Evolutionary conservation across 257 asterid genomes (phyloP).

Genomic region (Coffea eugenioides): DNA sequence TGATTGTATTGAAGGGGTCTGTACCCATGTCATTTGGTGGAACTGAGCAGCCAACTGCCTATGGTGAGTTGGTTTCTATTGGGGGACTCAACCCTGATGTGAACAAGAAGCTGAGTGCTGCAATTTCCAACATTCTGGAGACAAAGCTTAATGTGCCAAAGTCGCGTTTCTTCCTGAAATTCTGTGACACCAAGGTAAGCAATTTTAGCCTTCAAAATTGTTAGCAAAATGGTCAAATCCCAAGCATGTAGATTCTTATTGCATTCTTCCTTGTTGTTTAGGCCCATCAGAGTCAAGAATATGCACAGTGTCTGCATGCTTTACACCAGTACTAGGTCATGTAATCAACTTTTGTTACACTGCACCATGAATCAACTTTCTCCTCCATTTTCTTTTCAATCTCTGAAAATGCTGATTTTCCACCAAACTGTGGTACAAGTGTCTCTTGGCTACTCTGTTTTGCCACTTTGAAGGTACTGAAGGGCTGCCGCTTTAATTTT

Average conservation of each 20-base stretch:
- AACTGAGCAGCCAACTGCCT: constrained; percentile 87
- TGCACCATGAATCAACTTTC: constrained; percentile 27
- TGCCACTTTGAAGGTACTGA: neutral
- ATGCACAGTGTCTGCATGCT: constrained; percentile 92
- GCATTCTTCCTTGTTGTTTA: constrained; percentile 69
- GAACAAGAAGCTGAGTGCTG: constrained; percentile 90
- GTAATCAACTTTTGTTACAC: constrained; percentile 47
- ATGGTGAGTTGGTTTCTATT: constrained; percentile 81
- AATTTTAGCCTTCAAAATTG: constrained; percentile 8
- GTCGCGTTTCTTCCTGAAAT: constrained; percentile 83
- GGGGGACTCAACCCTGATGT: constrained; percentile 80
- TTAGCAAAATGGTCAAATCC: constrained; percentile 18
- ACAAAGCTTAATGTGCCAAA: constrained; percentile 75
- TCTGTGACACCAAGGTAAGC: constrained; percentile 81
- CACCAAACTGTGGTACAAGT: neutral
- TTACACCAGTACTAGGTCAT: constrained; percentile 77
- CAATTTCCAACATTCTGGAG: constrained; percentile 72
- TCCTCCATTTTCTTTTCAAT: constrained; percentile 8
- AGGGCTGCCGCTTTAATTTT: constrained; percentile 3
- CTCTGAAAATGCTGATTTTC: neutral
- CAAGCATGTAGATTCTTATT: constrained; percentile 48
- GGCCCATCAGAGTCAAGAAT: constrained; percentile 80
- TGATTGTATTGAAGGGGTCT: constrained; percentile 93
- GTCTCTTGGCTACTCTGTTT: neutral
- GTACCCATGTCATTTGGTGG: constrained; percentile 93